Evolutionary conservation across 1,139 yeast species (phyloP).

Genomic region (Scheffersomyces segobiensis): DNA sequence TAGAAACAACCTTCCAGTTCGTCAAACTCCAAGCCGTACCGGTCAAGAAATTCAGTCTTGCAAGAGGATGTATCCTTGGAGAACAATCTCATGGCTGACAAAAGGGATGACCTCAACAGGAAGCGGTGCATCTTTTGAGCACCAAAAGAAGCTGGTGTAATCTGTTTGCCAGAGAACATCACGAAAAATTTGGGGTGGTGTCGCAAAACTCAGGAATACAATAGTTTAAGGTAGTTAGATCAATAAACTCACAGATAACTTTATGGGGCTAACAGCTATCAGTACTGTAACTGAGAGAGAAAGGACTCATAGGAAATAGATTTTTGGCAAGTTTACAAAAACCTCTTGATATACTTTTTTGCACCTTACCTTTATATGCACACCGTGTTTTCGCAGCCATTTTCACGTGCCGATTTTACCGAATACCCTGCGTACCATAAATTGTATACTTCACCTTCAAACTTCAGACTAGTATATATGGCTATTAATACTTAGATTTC

Average conservation of each 20-base stretch:
- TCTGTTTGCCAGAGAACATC: not conserved
- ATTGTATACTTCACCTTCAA: not conserved
- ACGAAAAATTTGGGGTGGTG: not conserved
- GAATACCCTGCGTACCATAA: not conserved
- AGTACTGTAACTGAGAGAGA: not conserved
- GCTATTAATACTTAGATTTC: not conserved
- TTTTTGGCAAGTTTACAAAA: not conserved
- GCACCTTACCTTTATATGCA: not conserved
- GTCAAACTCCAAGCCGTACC: conserved; percentile 1
- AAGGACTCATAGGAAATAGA: not conserved
- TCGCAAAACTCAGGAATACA: not conserved
- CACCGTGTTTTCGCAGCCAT: not conserved
- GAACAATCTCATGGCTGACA: not conserved
- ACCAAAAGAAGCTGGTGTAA: not conserved
- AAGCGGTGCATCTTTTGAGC: not conserved
- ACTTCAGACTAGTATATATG: not conserved
- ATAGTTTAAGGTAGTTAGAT: not conserved
- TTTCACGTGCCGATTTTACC: not conserved
- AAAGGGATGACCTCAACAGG: not conserved
- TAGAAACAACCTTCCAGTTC: conserved; percentile 1
- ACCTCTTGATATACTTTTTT: not conserved
- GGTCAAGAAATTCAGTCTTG: not conserved
- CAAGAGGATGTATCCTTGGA: not conserved
- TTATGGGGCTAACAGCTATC: not conserved
- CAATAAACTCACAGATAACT: not conserved